A percentile compares a stretch with the other conserved stretches of the same genome.
Evolutionary conservation across 139 green algal genomes (phyloP).

Genomic region (Trebouxia sp.): DNA sequence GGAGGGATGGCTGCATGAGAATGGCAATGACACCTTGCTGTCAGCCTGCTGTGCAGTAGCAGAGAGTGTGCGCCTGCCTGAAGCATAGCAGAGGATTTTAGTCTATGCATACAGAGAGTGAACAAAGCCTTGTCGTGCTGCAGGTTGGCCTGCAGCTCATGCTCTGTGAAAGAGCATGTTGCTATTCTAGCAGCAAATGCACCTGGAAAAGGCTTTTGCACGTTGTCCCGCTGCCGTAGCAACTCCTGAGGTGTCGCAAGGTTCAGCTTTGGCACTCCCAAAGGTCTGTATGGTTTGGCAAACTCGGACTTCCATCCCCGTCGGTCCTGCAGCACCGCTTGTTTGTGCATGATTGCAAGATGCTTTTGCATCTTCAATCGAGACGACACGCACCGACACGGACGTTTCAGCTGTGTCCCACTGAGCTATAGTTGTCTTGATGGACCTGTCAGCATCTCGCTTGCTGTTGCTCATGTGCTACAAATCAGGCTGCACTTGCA

Average conservation of each 20-base stretch:
- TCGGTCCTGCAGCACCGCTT: background rate
- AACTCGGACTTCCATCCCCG: conserved; percentile 7
- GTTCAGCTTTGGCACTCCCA: conserved; percentile 11
- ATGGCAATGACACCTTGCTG: too few species aligned
- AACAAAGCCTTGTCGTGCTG: background rate
- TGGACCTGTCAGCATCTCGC: background rate
- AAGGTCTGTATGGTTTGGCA: conserved; percentile 3
- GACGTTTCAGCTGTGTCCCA: background rate
- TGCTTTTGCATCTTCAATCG: background rate
- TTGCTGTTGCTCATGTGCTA: background rate
- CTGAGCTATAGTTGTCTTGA: background rate
- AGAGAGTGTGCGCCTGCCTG: background rate
- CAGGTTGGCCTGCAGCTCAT: too few species aligned
- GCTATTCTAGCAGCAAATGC: background rate
- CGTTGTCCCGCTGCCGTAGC: background rate
- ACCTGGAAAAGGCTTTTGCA: background rate
- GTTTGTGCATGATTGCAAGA: background rate
- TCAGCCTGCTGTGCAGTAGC: background rate
- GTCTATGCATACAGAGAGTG: background rate
- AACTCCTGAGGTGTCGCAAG: background rate
- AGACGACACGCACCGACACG: background rate
- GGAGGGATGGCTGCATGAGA: too few species aligned
- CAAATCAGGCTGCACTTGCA: too few species aligned
- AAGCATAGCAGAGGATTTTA: background rate
- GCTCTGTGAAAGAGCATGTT: background rate